These are phyloP conservation scores for Meredithiella fracta DNA, from an alignment of 2,329 filamentous ascomycete genomes.

Conservation along the genomic window DNA sequence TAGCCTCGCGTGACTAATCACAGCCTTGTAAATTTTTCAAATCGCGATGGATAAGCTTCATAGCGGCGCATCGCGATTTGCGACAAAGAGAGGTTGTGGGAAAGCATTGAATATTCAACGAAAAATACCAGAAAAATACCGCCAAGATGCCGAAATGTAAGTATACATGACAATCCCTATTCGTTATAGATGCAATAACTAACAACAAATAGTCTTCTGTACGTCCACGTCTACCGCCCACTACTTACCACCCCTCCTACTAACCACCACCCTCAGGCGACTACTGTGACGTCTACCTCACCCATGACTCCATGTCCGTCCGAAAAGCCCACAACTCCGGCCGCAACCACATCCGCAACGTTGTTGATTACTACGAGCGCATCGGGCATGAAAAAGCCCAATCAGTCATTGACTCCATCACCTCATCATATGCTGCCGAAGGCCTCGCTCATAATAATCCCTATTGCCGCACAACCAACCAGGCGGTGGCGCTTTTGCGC, in stretches of 20 bases:
- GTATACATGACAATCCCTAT: constrained; percentile 28
- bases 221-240: constrained; percentile 9
- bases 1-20: background rate
- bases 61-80: background rate
- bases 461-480: constrained; percentile 52
- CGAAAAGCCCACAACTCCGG: constrained; percentile 96
- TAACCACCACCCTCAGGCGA: constrained; percentile 37
- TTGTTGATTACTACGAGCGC: constrained; percentile 96
- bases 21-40: background rate
- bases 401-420: constrained; percentile 96
- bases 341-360: constrained; percentile 91
- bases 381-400: constrained; percentile 98
- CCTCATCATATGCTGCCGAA: constrained; percentile 84
- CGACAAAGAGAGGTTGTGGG: background rate
- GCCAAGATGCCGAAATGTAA: constrained; percentile 76
- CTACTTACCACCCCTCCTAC: background rate
- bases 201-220: constrained; percentile 20
- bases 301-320: constrained; percentile 98
- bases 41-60: background rate
- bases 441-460: constrained; percentile 77
- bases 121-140: background rate
- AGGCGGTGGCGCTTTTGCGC: constrained; percentile 19
- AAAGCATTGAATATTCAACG: background rate
- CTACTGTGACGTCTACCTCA: constrained; percentile 99
- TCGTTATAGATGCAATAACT: background rate